These are phyloP conservation scores for Alternaria sp. DNA, from an alignment of 2,329 filamentous ascomycete species.

Conservation along the genomic window DNA sequence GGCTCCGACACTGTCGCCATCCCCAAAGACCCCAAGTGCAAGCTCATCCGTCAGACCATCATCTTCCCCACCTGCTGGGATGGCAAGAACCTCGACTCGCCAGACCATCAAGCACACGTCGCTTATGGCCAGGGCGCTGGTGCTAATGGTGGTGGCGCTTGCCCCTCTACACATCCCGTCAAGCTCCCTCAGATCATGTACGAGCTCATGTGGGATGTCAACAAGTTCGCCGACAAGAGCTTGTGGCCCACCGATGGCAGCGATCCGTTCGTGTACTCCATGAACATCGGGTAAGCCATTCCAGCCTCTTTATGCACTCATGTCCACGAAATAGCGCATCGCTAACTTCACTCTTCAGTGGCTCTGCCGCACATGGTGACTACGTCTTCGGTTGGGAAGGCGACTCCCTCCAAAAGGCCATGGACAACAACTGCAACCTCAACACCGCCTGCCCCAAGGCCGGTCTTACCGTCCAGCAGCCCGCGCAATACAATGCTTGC, in stretches of 20 bases:
- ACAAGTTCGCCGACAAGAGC: slow-evolving; percentile 37
- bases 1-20: slow-evolving; percentile 60
- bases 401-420: slow-evolving; percentile 51
- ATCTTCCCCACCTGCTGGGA: slow-evolving; percentile 53
- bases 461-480: slow-evolving; percentile 36
- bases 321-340: too few species aligned
- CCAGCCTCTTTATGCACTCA: too few species aligned
- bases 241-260: slow-evolving; percentile 43
- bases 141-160: slow-evolving; percentile 56
- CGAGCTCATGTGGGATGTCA: slow-evolving; percentile 47
- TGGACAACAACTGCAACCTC: slow-evolving; percentile 51
- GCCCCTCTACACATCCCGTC: slow-evolving; percentile 50
- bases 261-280: slow-evolving; percentile 42
- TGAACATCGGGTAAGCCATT: slow-evolving; percentile 46
- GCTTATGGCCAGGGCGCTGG: slow-evolving; percentile 55
- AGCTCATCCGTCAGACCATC: slow-evolving; percentile 62
- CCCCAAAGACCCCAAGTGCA: slow-evolving; percentile 54
- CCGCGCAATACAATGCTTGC: slow-evolving; percentile 39
- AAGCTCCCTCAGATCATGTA: slow-evolving; percentile 48
- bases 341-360: slow-evolving; percentile 17
- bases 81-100: slow-evolving; percentile 41
- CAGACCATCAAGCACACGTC: slow-evolving; percentile 51
- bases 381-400: slow-evolving; percentile 56
- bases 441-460: slow-evolving; percentile 41
- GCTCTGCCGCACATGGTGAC: slow-evolving; percentile 45